Conservation (phyloP, 805 yeast species). For the Saccharomycodes ludwigii region DNA sequence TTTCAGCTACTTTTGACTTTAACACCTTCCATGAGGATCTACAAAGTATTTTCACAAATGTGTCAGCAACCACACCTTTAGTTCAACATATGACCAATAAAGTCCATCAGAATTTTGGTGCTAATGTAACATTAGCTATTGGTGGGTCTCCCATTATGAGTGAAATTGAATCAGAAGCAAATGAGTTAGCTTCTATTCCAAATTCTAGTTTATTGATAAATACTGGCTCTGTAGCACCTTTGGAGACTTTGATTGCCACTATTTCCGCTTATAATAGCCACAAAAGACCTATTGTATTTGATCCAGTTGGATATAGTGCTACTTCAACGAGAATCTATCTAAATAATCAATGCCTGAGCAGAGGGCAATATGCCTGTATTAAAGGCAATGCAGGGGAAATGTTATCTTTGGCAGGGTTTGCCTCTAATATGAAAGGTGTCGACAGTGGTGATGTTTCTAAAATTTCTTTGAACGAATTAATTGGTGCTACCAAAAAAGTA, state of each 20-base stretch:
- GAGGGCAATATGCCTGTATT: conserved; percentile 52
- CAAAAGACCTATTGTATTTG: conserved; percentile 59
- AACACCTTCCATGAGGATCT: conserved; percentile 9
- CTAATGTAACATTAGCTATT: conserved; percentile 71
- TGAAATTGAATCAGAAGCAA: conserved; percentile 54
- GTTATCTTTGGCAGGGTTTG: conserved; percentile 37
- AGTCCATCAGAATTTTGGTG: conserved; percentile 82
- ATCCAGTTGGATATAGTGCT: conserved; percentile 93
- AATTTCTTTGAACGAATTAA: conserved; percentile 15
- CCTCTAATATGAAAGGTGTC: conserved; percentile 69
- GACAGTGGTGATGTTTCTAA: conserved; percentile 31
- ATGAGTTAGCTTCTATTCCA: conserved; percentile 47
- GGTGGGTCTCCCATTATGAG: conserved; percentile 90
- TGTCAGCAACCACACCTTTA: conserved; percentile 35
- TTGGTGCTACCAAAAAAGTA: conserved; percentile 33
- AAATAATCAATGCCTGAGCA: conserved; percentile 36
- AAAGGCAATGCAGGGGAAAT: conserved; percentile 88
- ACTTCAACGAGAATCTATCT: conserved; percentile 41
- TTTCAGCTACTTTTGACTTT: not conserved
- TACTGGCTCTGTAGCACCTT: conserved; percentile 56
- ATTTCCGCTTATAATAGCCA: conserved; percentile 41
- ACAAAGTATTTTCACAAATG: conserved; percentile 16
- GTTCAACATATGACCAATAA: conserved; percentile 81
- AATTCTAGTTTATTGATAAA: conserved; percentile 50
- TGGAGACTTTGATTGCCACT: conserved; percentile 38